Evolutionary conservation across 495 filamentous ascomycete genomes (phyloP).

Genomic region (Astrothelium macrocarpum): DNA sequence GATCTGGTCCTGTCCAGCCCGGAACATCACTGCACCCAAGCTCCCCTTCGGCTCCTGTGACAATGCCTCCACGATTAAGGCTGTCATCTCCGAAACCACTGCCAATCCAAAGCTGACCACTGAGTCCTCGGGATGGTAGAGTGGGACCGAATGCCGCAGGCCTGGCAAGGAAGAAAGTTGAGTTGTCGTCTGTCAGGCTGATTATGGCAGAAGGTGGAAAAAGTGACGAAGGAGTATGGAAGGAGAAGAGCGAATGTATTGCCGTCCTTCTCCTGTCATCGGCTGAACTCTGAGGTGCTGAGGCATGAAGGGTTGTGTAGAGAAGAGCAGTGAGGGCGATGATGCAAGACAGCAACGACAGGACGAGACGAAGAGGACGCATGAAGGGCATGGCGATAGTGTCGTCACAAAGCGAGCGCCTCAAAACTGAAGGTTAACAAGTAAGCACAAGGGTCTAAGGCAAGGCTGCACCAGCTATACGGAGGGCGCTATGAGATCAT

Average conservation of each 20-base stretch:
- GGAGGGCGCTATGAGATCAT: not conserved
- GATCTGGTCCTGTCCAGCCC: constrained; percentile 52
- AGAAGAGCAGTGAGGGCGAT: constrained; percentile 27
- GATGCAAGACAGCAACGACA: constrained; percentile 29
- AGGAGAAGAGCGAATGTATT: constrained; percentile 50
- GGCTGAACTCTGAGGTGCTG: not conserved
- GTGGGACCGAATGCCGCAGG: constrained; percentile 88
- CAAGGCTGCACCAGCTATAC: not conserved
- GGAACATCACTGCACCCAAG: constrained; percentile 97
- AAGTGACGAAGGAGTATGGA: constrained; percentile 61
- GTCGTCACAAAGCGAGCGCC: not conserved
- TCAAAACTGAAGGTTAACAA: not conserved
- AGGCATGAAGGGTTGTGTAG: constrained; percentile 20
- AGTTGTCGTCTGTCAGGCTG: constrained; percentile 94
- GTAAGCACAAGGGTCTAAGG: not conserved
- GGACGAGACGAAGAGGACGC: constrained; percentile 33
- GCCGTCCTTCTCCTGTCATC: constrained; percentile 10
- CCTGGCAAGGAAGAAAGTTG: constrained; percentile 86
- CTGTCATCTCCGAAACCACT: constrained; percentile 76
- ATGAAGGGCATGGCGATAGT: constrained; percentile 15
- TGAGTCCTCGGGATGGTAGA: constrained; percentile 64
- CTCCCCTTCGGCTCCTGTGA: constrained; percentile 60
- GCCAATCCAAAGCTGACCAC: constrained; percentile 81
- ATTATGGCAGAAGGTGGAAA: constrained; percentile 94
- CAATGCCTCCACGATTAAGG: constrained; percentile 47